A percentile compares a stretch with the other conserved stretches of the same genome.
Conservation (phyloP, 2,329 filamentous ascomycete species). For the Alternaria incomplexa region DNA sequence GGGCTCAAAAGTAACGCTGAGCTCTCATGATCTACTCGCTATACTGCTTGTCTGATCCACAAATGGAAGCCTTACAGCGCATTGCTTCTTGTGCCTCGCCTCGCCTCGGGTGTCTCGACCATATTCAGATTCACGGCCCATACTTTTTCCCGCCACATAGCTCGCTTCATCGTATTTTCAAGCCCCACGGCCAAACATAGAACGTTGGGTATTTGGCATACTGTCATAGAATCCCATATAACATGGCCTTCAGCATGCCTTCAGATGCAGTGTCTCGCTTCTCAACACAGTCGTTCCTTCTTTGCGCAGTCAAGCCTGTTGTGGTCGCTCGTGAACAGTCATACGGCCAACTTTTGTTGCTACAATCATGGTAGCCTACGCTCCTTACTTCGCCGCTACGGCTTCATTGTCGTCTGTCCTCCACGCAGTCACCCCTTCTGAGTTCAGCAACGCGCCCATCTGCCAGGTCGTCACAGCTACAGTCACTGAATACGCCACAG, state of each 20-base stretch:
- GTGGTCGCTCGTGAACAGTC: not conserved
- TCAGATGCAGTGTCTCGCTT: not conserved
- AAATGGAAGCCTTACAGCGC: not conserved
- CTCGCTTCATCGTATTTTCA: constrained; percentile 4
- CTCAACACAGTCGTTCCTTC: constrained; percentile 21
- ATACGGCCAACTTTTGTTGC: constrained; percentile 9
- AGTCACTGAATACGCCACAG: constrained; percentile 23
- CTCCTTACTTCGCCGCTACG: constrained; percentile 33
- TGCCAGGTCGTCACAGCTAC: constrained; percentile 20
- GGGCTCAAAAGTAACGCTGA: not conserved
- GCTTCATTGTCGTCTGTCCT: constrained; percentile 29
- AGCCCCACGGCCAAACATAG: constrained; percentile 10
- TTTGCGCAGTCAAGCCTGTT: constrained; percentile 6
- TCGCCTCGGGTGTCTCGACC: not conserved
- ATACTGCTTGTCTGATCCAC: not conserved
- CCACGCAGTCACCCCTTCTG: constrained; percentile 11
- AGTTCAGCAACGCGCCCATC: constrained; percentile 11
- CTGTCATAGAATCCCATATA: constrained; percentile 12
- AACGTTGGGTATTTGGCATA: constrained; percentile 5
- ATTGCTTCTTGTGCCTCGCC: not conserved
- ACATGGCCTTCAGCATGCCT: constrained; percentile 1
- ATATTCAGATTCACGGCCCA: constrained; percentile 1
- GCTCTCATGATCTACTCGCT: not conserved
- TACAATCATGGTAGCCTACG: constrained; percentile 34
- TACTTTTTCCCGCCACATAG: constrained; percentile 2